A percentile compares a stretch with the other conserved stretches of the same genome.
phyloP scores from a whole-genome alignment of 1,284 basidiomycete genomes.

The Malassezia vespertilionis region DNA sequence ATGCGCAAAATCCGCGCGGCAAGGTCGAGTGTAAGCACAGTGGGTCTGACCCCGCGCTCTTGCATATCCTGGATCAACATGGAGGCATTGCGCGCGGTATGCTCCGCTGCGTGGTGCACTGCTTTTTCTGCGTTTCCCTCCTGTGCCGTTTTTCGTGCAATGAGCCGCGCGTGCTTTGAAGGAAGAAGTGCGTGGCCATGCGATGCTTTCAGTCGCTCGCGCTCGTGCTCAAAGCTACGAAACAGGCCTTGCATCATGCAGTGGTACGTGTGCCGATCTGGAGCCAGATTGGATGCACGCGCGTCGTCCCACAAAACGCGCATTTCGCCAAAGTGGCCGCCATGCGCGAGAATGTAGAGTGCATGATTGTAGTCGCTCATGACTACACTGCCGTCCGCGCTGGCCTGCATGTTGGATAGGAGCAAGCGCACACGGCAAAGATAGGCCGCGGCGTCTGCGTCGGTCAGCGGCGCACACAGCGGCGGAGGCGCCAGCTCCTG shows the following conservation, averaged over 20 bases:
- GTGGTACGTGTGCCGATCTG: constrained; percentile 25
- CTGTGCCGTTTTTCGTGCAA: constrained; percentile 15
- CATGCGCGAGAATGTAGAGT: constrained; percentile 23
- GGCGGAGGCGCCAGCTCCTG: constrained; percentile 2
- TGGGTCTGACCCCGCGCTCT: constrained; percentile 22
- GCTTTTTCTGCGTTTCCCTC: constrained; percentile 18
- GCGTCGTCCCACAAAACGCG: constrained; percentile 26
- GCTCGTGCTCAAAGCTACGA: constrained; percentile 25
- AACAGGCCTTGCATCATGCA: constrained; percentile 34
- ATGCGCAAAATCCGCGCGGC: constrained; percentile 31
- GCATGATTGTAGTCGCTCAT: constrained; percentile 29
- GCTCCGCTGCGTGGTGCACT: constrained; percentile 22
- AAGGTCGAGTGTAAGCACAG: constrained; percentile 30
- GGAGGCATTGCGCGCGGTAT: constrained; percentile 25
- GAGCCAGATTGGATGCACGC: constrained; percentile 8
- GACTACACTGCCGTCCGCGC: neutral
- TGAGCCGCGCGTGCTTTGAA: neutral
- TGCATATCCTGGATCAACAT: constrained; percentile 30
- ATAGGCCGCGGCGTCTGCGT: neutral
- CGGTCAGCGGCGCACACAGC: constrained; percentile 2
- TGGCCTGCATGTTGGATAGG: constrained; percentile 2
- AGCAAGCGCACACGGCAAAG: constrained; percentile 5
- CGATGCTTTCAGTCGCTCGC: constrained; percentile 8
- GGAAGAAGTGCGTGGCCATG: constrained; percentile 8
- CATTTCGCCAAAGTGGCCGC: constrained; percentile 30